phyloP scores from a whole-genome alignment of 768 basidiomycete genomes.

The Russula brevipes region DNA sequence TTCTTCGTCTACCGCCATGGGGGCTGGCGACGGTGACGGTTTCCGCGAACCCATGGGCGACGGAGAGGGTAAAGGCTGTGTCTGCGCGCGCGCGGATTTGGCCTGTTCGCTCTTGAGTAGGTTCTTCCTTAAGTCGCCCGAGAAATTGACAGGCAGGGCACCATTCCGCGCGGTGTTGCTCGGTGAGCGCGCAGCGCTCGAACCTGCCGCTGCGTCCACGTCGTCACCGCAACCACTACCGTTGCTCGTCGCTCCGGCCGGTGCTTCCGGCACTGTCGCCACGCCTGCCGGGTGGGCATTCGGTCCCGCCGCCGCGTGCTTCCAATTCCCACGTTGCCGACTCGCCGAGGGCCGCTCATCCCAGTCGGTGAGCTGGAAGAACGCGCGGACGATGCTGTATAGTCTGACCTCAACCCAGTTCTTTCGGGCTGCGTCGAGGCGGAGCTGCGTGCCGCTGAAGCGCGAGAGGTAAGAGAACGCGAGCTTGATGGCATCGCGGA shows the following conservation, averaged over 20 bases:
- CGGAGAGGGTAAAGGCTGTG: slow-evolving; percentile 45
- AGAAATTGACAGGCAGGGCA: slow-evolving; percentile 24
- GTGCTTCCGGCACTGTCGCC: not conserved
- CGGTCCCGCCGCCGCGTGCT: not conserved
- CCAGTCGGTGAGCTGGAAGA: slow-evolving; percentile 40
- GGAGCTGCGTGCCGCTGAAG: slow-evolving; percentile 79
- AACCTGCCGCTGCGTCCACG: not conserved
- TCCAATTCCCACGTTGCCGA: slow-evolving; percentile 8
- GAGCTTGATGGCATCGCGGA: slow-evolving; percentile 87
- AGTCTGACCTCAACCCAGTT: slow-evolving; percentile 79
- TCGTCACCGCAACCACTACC: slow-evolving; percentile 1
- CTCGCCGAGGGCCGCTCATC: slow-evolving; percentile 14
- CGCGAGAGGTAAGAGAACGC: slow-evolving; percentile 89
- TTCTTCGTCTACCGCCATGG: slow-evolving; percentile 35
- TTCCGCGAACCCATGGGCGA: slow-evolving; percentile 45
- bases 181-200: slow-evolving; percentile 3
- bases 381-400: slow-evolving; percentile 67
- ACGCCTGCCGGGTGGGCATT: slow-evolving; percentile 9
- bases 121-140: slow-evolving; percentile 71
- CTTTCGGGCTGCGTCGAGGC: slow-evolving; percentile 65
- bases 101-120: slow-evolving; percentile 78
- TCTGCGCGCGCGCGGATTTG: slow-evolving; percentile 61
- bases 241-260: not conserved
- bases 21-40: slow-evolving; percentile 50
- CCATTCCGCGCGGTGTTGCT: slow-evolving; percentile 9